Percentiles rank a stretch among this genome's conserved stretches.
Conservation (phyloP, 495 filamentous ascomycete species). For the Neurospora hispaniola region DNA sequence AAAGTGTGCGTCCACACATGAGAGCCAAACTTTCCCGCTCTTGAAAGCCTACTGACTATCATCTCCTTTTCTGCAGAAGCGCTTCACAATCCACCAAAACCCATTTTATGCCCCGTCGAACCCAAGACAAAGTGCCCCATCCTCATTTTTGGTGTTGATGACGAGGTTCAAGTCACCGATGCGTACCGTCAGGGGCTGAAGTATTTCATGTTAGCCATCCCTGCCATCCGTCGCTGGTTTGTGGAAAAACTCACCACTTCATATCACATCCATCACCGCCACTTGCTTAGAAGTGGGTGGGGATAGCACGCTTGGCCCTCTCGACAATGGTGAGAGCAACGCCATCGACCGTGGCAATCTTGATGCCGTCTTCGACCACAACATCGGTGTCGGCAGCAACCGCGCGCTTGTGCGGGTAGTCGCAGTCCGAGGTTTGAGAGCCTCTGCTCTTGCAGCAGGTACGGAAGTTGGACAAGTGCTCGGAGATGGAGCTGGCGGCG, state of each 20-base stretch:
- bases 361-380: not conserved
- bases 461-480: constrained; percentile 35
- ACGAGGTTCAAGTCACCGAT: not conserved
- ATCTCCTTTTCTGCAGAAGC: not conserved
- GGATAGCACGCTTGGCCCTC: not conserved
- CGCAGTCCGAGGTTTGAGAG: not conserved
- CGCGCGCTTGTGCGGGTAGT: not conserved
- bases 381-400: not conserved
- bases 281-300: not conserved
- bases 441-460: not conserved
- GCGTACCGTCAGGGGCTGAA: not conserved
- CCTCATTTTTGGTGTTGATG: not conserved
- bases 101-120: not conserved
- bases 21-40: not conserved
- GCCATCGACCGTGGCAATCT: not conserved
- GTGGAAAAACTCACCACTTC: not conserved
- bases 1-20: not conserved
- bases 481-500: constrained; percentile 34
- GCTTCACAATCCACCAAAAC: not conserved
- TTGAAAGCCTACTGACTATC: not conserved
- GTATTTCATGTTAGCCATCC: not conserved
- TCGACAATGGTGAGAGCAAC: not conserved
- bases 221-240: not conserved
- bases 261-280: not conserved
- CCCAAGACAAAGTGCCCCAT: not conserved